phyloP scores from a whole-genome alignment of 2,329 filamentous ascomycete species.

The Trichoderma sp. region DNA sequence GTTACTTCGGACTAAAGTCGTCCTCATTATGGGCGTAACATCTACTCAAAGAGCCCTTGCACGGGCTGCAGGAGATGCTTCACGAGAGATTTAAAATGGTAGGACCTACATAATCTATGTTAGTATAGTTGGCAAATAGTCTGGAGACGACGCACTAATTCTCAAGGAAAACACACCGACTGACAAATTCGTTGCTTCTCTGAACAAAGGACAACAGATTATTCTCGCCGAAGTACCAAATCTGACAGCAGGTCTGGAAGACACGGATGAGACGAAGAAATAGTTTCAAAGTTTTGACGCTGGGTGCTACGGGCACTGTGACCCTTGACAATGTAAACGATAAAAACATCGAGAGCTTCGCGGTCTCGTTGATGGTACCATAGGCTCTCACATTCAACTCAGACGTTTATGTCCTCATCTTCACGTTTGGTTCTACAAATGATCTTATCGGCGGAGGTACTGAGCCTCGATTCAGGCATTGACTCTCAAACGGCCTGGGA shows the following conservation, averaged over 20 bases:
- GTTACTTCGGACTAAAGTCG: neutral
- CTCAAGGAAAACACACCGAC: neutral
- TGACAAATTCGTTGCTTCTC: neutral
- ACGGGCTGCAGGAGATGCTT: neutral
- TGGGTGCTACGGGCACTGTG: neutral
- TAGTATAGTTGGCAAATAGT: neutral
- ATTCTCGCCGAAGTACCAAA: neutral
- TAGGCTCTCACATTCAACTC: neutral
- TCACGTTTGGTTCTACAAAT: neutral
- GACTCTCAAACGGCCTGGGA: neutral
- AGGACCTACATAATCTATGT: neutral
- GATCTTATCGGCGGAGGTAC: neutral
- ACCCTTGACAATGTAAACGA: neutral
- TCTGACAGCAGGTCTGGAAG: neutral
- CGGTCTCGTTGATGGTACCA: neutral
- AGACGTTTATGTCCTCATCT: neutral
- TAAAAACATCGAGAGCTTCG: neutral
- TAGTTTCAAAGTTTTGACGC: neutral
- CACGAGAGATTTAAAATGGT: neutral
- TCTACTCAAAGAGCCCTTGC: neutral
- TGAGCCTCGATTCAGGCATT: neutral
- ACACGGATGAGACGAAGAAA: neutral
- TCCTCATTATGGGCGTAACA: neutral
- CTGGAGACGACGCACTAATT: neutral
- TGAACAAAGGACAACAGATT: neutral